phyloP scores from a whole-genome alignment of 345 rosid genomes.

The Euclidium syriacum region DNA sequence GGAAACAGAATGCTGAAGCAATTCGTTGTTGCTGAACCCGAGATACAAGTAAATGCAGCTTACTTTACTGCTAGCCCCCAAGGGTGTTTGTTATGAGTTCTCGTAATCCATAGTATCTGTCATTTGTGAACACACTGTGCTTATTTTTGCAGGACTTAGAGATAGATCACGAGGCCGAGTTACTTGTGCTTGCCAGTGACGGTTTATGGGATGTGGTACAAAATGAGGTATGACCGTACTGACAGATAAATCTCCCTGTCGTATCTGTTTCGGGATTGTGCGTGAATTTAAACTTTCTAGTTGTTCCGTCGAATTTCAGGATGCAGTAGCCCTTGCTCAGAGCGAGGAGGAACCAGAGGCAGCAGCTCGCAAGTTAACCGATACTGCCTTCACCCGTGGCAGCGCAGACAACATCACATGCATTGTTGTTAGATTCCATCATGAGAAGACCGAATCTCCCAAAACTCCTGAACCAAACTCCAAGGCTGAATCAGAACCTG shows the following conservation, averaged over 20 bases:
- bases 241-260: neutral
- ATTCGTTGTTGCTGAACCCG: constrained; percentile 96
- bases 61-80: neutral
- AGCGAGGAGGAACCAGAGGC: constrained; percentile 74
- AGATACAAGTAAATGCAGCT: constrained; percentile 69
- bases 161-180: constrained; percentile 65
- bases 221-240: constrained; percentile 67
- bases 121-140: constrained; percentile 12
- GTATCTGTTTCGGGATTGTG: neutral
- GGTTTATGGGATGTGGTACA: constrained; percentile 98
- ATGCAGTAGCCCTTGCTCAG: constrained; percentile 73
- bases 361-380: constrained; percentile 83
- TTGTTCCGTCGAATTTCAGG: constrained; percentile 39
- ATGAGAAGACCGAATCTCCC: constrained; percentile 33
- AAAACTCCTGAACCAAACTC: constrained; percentile 10
- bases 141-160: constrained; percentile 58
- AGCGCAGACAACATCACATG: constrained; percentile 98
- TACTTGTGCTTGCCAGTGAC: constrained; percentile 95
- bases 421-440: constrained; percentile 83
- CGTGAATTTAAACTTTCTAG: neutral
- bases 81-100: neutral
- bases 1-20: constrained; percentile 99
- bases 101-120: neutral
- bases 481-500: neutral
- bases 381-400: constrained; percentile 75